Base-by-base conservation (phyloP, 148 eudicot species). In the Rhododendron simsii region DNA sequence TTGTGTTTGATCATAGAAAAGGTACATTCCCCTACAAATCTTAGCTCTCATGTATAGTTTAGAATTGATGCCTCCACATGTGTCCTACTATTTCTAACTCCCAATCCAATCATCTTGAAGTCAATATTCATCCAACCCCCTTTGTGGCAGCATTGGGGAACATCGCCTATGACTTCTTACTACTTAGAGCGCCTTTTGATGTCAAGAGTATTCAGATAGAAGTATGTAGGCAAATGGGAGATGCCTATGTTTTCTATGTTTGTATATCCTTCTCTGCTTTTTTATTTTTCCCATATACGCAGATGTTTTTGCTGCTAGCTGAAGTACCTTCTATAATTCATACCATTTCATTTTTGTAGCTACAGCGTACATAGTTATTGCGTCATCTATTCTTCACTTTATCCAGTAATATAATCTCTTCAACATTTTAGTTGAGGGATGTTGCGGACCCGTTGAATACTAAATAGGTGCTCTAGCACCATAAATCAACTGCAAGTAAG, bases 1-100 rank as follows among this genome's bases (percentile, higher is more conserved):
- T 89, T 50, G 90, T 92, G 39, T 92, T 92, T 44, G 90, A 89
- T 91, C 91, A 90, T 92, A 23, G 89, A 92, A 82, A 91, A 92
- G 91, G 94, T 89, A 83, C 78, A 65, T 61, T 83, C n/a, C 55
- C 67, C 41, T 12, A 35, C 41, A 71, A 82, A 55, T 65, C 16
- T 48, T 39, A 79, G 47, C 44, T 81, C 47, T 63, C 35, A 67
- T 37, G 7, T 61, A 65, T 14, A n/a, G 33, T 57, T 21, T 51
- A 11, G 59, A 39, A 8, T 48, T 82, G 57, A 79, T 39, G 57
- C 30, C 71, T 81, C 28, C 23, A 47, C 76, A 57, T 47, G 14
- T n/a, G 44, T 75, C 53, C 81, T 11, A 20, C 59, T 45, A 57
- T 63, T 77, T 76, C 12, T 55, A 44, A 37, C 77, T 26, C 45